Percentiles rank a stretch among this genome's conserved stretches.
Evolutionary conservation across 2,329 filamentous ascomycete genomes (phyloP).

Genomic region (Sporothrix brasiliensis): DNA sequence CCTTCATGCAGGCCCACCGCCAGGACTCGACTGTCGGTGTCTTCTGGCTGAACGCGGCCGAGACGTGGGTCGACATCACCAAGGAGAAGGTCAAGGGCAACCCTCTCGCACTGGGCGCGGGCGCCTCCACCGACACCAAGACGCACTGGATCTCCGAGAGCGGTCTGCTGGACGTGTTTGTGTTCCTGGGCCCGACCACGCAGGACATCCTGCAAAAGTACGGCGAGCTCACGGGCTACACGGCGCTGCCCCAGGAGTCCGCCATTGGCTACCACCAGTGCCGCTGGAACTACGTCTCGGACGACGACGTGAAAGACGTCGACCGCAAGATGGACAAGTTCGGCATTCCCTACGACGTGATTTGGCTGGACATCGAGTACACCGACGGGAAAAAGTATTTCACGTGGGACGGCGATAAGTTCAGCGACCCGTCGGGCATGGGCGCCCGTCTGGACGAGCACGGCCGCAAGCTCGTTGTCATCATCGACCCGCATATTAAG

Average conservation of each 20-base stretch:
- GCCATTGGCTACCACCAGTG: constrained; percentile 95
- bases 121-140: constrained; percentile 72
- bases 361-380: constrained; percentile 98
- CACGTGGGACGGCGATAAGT: constrained; percentile 90
- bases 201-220: constrained; percentile 80
- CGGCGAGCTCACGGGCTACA: constrained; percentile 86
- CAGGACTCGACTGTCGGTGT: constrained; percentile 92
- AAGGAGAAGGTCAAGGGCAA: constrained; percentile 76
- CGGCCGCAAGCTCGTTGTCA: constrained; percentile 86
- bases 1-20: constrained; percentile 95
- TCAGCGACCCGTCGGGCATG: constrained; percentile 84
- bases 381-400: constrained; percentile 98
- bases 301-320: constrained; percentile 95
- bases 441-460: constrained; percentile 81
- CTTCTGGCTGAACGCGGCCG: constrained; percentile 95
- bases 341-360: constrained; percentile 96
- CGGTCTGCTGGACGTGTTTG: constrained; percentile 87
- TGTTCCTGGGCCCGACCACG: constrained; percentile 88
- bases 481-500: constrained; percentile 98
- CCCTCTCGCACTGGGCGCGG: constrained; percentile 72
- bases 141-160: constrained; percentile 98
- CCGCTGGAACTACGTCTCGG: constrained; percentile 97
- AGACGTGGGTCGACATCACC: constrained; percentile 95
- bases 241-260: constrained; percentile 88
- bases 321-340: constrained; percentile 95